Conservation (phyloP, 2,329 filamentous ascomycete genomes). For the Beauveria rudraprayagi region DNA sequence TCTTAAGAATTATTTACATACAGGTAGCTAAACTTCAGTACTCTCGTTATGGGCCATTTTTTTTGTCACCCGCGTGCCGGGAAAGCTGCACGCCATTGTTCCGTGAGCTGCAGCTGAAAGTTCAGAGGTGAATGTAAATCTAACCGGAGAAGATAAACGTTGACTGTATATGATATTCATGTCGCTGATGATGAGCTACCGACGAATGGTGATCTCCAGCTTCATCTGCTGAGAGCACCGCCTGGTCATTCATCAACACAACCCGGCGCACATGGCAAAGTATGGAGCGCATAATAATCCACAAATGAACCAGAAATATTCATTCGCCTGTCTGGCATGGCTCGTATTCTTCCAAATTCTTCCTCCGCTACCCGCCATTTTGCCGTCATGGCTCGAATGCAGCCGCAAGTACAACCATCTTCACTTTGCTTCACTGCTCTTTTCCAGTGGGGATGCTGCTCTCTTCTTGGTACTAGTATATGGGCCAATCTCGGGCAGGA, state of each 20-base stretch:
- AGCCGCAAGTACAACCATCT: neutral
- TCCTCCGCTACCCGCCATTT: no score
- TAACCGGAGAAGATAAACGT: no score
- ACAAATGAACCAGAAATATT: no score
- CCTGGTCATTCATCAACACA: neutral
- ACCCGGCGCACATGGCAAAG: no score
- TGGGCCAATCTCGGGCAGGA: neutral
- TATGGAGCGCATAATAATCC: no score
- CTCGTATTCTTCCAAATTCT: no score
- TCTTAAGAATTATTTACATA: no score
- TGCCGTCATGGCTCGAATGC: neutral
- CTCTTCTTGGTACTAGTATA: neutral
- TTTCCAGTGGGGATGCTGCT: neutral
- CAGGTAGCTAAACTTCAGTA: no score
- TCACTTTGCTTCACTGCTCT: neutral
- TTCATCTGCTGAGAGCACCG: neutral
- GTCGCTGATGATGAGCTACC: neutral
- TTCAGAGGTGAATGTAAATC: rapidly evolving
- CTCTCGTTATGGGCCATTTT: no score
- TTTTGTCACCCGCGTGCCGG: no score
- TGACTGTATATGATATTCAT: neutral
- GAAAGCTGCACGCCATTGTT: neutral
- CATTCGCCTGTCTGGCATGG: no score
- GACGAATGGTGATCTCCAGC: neutral
- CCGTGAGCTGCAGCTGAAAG: neutral